Base-by-base conservation (phyloP, 2,329 filamentous ascomycete species). In the Ceratocystis cacaofunesta region DNA sequence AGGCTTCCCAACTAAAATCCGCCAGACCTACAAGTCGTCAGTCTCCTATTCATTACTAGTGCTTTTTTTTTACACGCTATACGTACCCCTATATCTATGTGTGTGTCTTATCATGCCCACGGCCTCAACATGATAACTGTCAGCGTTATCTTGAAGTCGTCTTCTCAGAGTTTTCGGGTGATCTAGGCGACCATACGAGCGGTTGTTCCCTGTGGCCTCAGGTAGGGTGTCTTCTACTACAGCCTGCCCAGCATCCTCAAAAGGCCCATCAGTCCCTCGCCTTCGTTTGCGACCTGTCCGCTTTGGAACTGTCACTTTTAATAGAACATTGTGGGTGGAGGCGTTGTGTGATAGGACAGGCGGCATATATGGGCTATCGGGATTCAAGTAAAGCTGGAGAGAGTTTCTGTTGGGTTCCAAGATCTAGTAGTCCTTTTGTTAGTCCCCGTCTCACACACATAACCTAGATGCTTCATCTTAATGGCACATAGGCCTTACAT, bases 261-360 rank as follows among this genome's bases (percentile, higher is more conserved):
- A 92, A 0, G 87, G 85, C 3, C 80, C 86, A 65, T 85, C 73
- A 4, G 84, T 85, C n/a, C 90, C 91, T 70, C 86, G 81, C 76
- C 92, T 96, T 67, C 92, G 83, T 75, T 89, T 95, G 68, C 90
- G 83, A 2, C 92, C 92, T 1, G 91, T 96, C 65, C 90, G 80
- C 74, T 86, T 94, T 0, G 94, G 92, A 0, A 97, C 84, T 0
- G 87, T 91, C 65, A 99, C 81, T 73, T 91, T 92, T 64, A 99
- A 79, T 22, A 97, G 80, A 22, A 97, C 77, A 72, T 96, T 95
- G 72, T 91, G 89, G 8, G 90, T 88, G 22, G 83, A 77, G 41
- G 86, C 83, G 72, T 87, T 88, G 52, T 86, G 85, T 6, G 92
- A 96, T 70, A 87, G 79, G 68, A 96, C 78, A 7, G 89, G 89